Percentiles rank a stretch among this genome's conserved stretches.
Evolutionary conservation across 2,329 filamentous ascomycete species (phyloP).

Genomic region (Chaetothyriales sp.): DNA sequence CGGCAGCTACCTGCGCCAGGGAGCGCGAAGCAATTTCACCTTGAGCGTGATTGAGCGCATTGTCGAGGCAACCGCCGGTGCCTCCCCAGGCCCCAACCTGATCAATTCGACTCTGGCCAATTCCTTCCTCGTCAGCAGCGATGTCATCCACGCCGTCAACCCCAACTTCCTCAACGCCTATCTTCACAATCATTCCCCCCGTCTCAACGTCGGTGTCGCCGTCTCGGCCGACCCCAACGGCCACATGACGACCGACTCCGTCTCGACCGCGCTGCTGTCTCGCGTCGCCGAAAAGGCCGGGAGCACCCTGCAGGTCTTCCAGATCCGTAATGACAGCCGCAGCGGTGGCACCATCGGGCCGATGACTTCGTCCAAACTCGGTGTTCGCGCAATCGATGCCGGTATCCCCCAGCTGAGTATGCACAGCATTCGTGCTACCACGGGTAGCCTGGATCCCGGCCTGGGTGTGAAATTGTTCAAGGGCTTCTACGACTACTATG

Average conservation of each 20-base stretch:
- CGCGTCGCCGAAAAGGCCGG: conserved; percentile 61
- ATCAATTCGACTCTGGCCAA: conserved; percentile 74
- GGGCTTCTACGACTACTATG: conserved; percentile 75
- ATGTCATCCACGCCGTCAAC: conserved; percentile 87
- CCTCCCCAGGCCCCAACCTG: conserved; percentile 34
- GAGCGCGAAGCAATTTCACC: conserved; percentile 78
- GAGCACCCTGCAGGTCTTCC: conserved; percentile 67
- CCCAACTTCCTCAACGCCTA: conserved; percentile 82
- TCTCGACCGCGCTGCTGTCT: conserved; percentile 66
- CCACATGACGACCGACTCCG: conserved; percentile 87
- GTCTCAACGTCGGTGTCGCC: conserved; percentile 73
- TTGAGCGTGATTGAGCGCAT: conserved; percentile 66
- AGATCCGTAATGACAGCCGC: conserved; percentile 82
- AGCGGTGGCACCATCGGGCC: conserved; percentile 92
- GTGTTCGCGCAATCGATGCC: conserved; percentile 69
- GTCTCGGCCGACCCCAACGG: conserved; percentile 75
- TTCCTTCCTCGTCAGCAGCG: conserved; percentile 80
- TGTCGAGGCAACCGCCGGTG: conserved; percentile 38
- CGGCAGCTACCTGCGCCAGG: conserved; percentile 76
- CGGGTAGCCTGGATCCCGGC: conserved; percentile 70
- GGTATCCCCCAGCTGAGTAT: conserved; percentile 86
- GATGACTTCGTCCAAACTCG: conserved; percentile 65
- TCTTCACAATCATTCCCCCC: conserved; percentile 69
- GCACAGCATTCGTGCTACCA: conserved; percentile 84
- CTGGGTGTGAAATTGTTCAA: conserved; percentile 78